Evolutionary conservation across 2,329 filamentous ascomycete genomes (phyloP).

Genomic region (Penicillium olsonii): DNA sequence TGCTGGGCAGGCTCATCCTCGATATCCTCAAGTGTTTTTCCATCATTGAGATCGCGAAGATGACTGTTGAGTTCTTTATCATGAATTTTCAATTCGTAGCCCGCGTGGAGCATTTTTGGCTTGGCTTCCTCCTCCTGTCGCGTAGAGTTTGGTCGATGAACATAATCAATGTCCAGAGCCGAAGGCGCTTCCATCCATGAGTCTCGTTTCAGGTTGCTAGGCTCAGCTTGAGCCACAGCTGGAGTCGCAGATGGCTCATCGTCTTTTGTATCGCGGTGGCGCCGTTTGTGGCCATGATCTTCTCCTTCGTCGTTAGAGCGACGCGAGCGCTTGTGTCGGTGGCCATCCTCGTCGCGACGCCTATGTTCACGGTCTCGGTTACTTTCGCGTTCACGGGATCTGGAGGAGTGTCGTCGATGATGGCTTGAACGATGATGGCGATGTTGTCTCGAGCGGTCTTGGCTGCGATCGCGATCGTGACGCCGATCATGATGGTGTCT

Average conservation of each 20-base stretch:
- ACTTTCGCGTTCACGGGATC: conserved; percentile 37
- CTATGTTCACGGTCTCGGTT: conserved; percentile 42
- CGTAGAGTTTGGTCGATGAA: conserved; percentile 62
- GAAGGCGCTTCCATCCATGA: conserved; percentile 94
- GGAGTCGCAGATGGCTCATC: conserved; percentile 36
- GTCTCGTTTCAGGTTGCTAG: conserved; percentile 64
- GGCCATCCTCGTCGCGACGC: conserved; percentile 54
- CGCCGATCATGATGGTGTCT: conserved; percentile 31
- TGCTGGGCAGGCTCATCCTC: conserved; percentile 57
- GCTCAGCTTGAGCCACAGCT: conserved; percentile 34
- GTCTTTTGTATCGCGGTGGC: conserved; percentile 46
- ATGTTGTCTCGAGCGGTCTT: conserved; percentile 39
- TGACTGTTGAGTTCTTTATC: conserved; percentile 78
- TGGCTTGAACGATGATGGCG: conserved; percentile 32
- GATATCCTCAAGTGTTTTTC: conserved; percentile 56
- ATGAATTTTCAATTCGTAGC: conserved; percentile 72
- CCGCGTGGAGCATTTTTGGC: conserved; percentile 50
- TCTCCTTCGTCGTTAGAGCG: conserved; percentile 56
- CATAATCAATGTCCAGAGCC: conserved; percentile 78
- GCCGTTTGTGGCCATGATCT: conserved; percentile 52
- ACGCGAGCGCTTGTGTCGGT: conserved; percentile 66
- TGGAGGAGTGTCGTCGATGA: conserved; percentile 46
- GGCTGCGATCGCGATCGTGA: conserved; percentile 44
- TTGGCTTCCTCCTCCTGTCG: conserved; percentile 48
- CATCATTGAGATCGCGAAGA: conserved; percentile 62